A percentile compares a stretch with the other conserved stretches of the same genome.
Conservation (phyloP, 2,329 filamentous ascomycete genomes). For the Mollisia scopiformis region DNA sequence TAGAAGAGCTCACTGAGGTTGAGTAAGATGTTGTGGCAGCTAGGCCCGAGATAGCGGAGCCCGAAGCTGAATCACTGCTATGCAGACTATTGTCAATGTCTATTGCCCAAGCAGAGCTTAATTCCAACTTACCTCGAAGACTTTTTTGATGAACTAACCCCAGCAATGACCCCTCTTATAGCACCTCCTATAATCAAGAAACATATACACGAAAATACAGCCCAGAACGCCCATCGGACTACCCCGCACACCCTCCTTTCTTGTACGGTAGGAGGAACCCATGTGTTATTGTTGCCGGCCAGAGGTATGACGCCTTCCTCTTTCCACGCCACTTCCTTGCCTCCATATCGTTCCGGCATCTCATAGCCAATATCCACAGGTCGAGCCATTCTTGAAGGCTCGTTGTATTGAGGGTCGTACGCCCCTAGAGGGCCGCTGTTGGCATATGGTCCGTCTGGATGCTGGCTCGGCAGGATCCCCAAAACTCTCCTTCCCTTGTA, state of each 20-base stretch:
- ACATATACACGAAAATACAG: background rate
- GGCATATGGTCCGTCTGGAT: background rate
- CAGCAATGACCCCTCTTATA: background rate
- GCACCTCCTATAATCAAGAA: background rate
- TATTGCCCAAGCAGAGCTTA: background rate
- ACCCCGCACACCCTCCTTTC: slow-evolving; percentile 2
- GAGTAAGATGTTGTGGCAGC: background rate
- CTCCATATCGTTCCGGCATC: slow-evolving; percentile 8
- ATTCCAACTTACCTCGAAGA: background rate
- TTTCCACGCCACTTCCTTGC: background rate
- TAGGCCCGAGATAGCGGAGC: background rate
- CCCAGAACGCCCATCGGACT: slow-evolving; percentile 1
- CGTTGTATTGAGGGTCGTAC: background rate
- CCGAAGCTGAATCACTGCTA: background rate
- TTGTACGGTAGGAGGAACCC: background rate
- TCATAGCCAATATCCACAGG: background rate
- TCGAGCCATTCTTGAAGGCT: background rate
- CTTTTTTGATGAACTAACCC: background rate
- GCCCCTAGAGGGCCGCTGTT: background rate
- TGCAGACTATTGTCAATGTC: background rate
- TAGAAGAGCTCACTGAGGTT: background rate
- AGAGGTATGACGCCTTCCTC: background rate
- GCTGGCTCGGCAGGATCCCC: background rate
- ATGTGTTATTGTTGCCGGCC: slow-evolving; percentile 1
- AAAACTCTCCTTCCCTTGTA: slow-evolving; percentile 2